Base-by-base conservation (phyloP, 2,329 filamentous ascomycete genomes). In the Emergomyces pasteurianus region DNA sequence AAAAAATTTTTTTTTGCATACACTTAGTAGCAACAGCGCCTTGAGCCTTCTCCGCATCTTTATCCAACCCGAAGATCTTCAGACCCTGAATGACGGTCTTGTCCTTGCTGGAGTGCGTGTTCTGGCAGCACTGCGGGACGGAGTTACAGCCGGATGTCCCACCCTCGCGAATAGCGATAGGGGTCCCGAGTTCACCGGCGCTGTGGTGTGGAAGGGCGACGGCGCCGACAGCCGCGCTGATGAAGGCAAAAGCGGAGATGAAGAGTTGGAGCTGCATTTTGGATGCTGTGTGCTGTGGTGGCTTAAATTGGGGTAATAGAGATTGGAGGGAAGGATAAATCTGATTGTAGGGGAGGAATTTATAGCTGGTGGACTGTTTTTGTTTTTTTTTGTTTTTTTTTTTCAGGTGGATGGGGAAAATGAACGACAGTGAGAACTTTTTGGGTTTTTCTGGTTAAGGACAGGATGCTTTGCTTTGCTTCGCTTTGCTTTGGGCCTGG, bases 201-300 rank as follows among this genome's bases (percentile, higher is more conserved):
- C 38, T 43, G 28, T 28, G 54, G 28, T 34, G n/a, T 34, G 58
- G 46, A n/a, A 52, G 47, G 18, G 58, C 46, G 16, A 59, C 46
- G 34, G 47, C 58, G 49, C 14, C 36, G 46, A 47, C 58, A 6
- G 26, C 12, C 7, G 21, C 40, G 47, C 31, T 23, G 49, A 54
- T 43, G 49, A 54, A 31, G 34, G 38, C 46, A 12, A 43, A 23
- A 18, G 31, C 23, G 58, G 58, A 42, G 49, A 59, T 21, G 58
- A 54, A 23, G 36, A 59, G 16, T 42, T 59, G 28, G 58, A 59
- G 49, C 58, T 59, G 47, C 58, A 59, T 59, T 18, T 54, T 59
- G 31, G n/a, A 26, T 49, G 4, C 26, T 18, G 16, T 21, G 36
- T 7, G 3, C 23, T 46, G 47, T 14, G 8, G 18, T 49, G 56